A percentile compares a stretch with the other conserved stretches of the same genome.
phyloP scores from a whole-genome alignment of 164 flowering plant genomes.

The Amborella trichopoda region DNA sequence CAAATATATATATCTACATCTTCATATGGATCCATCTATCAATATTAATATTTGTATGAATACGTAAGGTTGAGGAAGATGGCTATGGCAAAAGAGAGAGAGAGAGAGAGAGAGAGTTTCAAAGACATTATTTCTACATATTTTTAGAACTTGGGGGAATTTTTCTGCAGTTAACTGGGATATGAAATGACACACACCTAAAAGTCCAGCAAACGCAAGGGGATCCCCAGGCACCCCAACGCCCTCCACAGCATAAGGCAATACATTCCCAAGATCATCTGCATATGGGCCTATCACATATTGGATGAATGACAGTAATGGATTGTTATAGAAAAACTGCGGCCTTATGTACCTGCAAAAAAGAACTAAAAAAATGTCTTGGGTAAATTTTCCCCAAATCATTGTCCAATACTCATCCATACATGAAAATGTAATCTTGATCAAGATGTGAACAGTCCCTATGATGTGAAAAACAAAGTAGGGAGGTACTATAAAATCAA shows the following conservation, averaged over 20 bases:
- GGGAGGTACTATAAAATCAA: no score
- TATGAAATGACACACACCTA: constrained; percentile 66
- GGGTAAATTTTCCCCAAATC: no score
- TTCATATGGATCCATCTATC: neutral
- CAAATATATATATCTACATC: neutral
- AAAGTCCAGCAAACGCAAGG: constrained; percentile 92
- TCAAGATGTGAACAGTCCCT: no score
- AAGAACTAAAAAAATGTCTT: no score
- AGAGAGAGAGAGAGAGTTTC: neutral
- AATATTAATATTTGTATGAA: neutral
- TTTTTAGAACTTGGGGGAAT: no score
- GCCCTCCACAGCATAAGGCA: constrained; percentile 95
- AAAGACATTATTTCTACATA: neutral
- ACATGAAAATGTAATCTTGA: no score
- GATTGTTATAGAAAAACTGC: constrained; percentile 84
- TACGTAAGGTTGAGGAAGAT: no score
- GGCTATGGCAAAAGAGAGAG: neutral
- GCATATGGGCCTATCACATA: constrained; percentile 85
- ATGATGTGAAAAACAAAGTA: no score
- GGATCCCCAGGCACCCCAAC: constrained; percentile 97
- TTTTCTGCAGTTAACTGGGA: constrained; percentile 1
- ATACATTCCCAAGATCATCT: constrained; percentile 92
- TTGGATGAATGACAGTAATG: constrained; percentile 81
- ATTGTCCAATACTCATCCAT: no score
- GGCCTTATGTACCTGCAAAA: constrained; percentile 82